phyloP scores from a whole-genome alignment of 768 basidiomycete species.

The Calvatia gigantea region DNA sequence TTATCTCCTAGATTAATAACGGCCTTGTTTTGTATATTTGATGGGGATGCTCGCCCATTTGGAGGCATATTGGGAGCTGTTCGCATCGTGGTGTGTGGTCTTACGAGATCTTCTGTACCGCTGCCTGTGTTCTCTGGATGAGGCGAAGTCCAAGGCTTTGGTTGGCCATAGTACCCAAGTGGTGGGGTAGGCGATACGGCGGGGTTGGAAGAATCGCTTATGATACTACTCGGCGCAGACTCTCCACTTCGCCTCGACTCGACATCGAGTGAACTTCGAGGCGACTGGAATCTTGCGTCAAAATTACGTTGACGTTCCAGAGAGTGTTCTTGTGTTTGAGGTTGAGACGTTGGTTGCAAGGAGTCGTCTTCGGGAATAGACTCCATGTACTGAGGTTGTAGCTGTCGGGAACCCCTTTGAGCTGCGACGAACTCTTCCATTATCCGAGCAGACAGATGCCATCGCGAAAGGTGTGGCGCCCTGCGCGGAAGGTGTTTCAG shows the following conservation, averaged over 20 bases:
- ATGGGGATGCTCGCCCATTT: not conserved
- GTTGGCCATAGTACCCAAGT: not conserved
- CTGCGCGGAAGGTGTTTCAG: slow-evolving; percentile 53
- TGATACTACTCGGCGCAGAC: slow-evolving; percentile 1
- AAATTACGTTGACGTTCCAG: not conserved
- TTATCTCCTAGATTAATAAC: not conserved
- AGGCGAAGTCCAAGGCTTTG: not conserved
- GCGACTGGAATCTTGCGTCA: slow-evolving; percentile 2
- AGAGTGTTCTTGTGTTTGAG: not conserved
- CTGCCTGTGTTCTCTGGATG: not conserved
- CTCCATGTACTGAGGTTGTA: slow-evolving; percentile 30
- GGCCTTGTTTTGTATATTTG: not conserved
- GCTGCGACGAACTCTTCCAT: slow-evolving; percentile 61
- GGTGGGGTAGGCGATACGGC: not conserved
- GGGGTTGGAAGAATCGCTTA: slow-evolving; percentile 3
- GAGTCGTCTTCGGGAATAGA: slow-evolving; percentile 42
- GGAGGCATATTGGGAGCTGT: not conserved
- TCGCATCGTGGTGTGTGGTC: not conserved
- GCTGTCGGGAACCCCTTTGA: slow-evolving; percentile 19
- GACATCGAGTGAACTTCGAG: slow-evolving; percentile 2
- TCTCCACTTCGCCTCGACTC: slow-evolving; percentile 11
- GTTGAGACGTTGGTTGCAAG: slow-evolving; percentile 8
- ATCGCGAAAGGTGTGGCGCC: slow-evolving; percentile 37
- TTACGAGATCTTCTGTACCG: not conserved
- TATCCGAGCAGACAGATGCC: slow-evolving; percentile 67